These are phyloP conservation scores for Leishmania lainsoni DNA, from an alignment of 208 protist species.

Conservation along the genomic window DNA sequence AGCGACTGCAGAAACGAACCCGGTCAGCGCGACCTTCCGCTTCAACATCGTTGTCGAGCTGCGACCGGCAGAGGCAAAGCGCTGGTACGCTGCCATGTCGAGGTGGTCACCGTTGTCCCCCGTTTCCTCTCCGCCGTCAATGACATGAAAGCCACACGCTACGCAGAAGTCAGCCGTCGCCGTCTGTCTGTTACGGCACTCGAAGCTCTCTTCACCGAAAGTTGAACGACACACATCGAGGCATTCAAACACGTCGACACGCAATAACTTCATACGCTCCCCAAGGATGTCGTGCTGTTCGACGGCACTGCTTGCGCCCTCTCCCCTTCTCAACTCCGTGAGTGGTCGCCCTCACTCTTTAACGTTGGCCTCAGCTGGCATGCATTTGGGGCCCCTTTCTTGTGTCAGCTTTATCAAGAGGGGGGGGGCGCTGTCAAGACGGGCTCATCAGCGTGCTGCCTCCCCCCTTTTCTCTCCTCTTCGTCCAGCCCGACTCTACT, in stretches of 20 bases:
- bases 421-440: background rate
- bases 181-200: background rate
- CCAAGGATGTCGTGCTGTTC: background rate
- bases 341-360: background rate
- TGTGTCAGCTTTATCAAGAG: background rate
- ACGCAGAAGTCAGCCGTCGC: background rate
- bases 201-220: background rate
- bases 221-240: background rate
- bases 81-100: conserved; percentile 23
- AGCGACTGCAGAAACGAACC: background rate
- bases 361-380: background rate
- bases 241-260: background rate
- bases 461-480: background rate
- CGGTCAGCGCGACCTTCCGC: conserved; percentile 12
- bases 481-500: background rate
- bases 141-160: background rate
- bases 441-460: background rate
- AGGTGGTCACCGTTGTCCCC: background rate
- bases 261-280: background rate
- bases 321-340: background rate
- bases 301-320: background rate
- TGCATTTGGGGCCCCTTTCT: background rate
- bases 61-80: conserved; percentile 42
- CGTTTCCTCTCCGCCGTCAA: background rate
- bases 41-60: conserved; percentile 81